phyloP scores from a whole-genome alignment of 352 stramenopile genomes.

The Globisporangium emineosum region DNA sequence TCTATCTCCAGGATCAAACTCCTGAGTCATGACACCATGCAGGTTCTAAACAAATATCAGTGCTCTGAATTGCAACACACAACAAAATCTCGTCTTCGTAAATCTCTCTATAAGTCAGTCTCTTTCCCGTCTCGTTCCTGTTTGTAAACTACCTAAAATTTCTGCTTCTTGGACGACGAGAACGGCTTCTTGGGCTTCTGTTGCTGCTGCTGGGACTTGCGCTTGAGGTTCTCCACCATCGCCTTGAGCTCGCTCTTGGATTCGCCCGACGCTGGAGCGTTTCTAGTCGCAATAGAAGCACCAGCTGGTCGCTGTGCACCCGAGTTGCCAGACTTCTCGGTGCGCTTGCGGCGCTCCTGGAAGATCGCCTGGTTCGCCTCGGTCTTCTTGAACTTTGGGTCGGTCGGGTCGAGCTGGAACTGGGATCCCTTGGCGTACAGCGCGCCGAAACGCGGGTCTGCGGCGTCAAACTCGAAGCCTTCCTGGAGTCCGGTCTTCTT shows the following conservation, averaged over 20 bases:
- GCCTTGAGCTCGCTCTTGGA: conserved; percentile 48
- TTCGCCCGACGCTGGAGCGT: conserved; percentile 12
- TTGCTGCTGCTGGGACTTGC: conserved; percentile 62
- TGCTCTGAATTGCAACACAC: too few relatives aligned
- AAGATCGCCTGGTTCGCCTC: conserved; percentile 80
- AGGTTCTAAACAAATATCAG: too few relatives aligned
- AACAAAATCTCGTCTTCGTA: too few relatives aligned
- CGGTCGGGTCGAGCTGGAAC: conserved; percentile 82
- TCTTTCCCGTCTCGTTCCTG: too few relatives aligned
- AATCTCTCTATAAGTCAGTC: too few relatives aligned
- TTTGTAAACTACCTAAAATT: conserved; percentile 17
- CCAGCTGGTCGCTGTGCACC: not conserved
- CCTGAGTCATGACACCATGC: not conserved
- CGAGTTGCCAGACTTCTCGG: conserved; percentile 27
- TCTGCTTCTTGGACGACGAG: conserved; percentile 42
- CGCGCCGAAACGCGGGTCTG: conserved; percentile 68
- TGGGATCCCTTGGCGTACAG: conserved; percentile 74
- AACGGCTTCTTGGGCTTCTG: conserved; percentile 40
- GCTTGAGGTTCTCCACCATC: conserved; percentile 84
- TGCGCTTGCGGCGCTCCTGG: conserved; percentile 67
- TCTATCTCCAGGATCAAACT: too few relatives aligned
- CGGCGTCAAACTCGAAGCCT: conserved; percentile 73
- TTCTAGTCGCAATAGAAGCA: not conserved
- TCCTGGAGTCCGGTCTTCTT: conserved; percentile 67
- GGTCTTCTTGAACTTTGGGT: conserved; percentile 83